A percentile compares a stretch with the other conserved stretches of the same genome.
These are phyloP conservation scores for Pseudohyphozyma bogoriensis DNA, from an alignment of 768 basidiomycete genomes.

Conservation along the genomic window DNA sequence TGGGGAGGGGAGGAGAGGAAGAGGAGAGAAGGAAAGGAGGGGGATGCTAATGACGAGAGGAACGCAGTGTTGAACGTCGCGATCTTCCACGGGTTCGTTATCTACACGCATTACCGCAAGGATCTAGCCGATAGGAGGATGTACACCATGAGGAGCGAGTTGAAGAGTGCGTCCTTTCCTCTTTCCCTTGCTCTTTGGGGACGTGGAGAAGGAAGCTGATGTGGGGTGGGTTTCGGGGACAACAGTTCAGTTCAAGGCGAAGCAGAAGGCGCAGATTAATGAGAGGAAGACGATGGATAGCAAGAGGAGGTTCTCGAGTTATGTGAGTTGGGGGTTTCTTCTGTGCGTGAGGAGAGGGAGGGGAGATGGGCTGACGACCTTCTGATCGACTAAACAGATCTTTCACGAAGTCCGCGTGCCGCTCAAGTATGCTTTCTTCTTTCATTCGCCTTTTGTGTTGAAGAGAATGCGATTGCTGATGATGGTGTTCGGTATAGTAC, in stretches of 20 bases:
- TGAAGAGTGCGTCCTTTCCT: too few relatives aligned
- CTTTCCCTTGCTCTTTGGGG: too few relatives aligned
- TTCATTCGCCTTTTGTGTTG: too few relatives aligned
- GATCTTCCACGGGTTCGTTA: slow-evolving; percentile 68
- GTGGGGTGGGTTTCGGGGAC: not conserved
- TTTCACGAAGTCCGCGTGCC: slow-evolving; percentile 46
- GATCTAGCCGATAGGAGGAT: slow-evolving; percentile 51
- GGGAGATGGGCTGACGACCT: too few relatives aligned
- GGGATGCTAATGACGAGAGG: too few relatives aligned
- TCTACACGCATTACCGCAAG: slow-evolving; percentile 52
- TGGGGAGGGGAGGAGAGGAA: too few relatives aligned
- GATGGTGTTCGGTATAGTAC: too few relatives aligned
- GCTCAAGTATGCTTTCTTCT: slow-evolving; percentile 49
- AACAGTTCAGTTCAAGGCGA: slow-evolving; percentile 52
- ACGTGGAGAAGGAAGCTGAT: too few relatives aligned
- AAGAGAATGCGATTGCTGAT: too few relatives aligned
- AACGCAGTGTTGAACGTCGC: slow-evolving; percentile 42
- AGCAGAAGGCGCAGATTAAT: slow-evolving; percentile 58
- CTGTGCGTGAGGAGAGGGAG: too few relatives aligned
- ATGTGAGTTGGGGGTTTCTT: not conserved
- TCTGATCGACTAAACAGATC: slow-evolving; percentile 33
- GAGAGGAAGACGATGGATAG: slow-evolving; percentile 1
- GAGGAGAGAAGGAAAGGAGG: too few relatives aligned
- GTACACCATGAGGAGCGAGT: slow-evolving; percentile 60
- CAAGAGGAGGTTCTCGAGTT: not conserved